Conservation (phyloP, 495 filamentous ascomycete species). For the Penicillium flavigenum region DNA sequence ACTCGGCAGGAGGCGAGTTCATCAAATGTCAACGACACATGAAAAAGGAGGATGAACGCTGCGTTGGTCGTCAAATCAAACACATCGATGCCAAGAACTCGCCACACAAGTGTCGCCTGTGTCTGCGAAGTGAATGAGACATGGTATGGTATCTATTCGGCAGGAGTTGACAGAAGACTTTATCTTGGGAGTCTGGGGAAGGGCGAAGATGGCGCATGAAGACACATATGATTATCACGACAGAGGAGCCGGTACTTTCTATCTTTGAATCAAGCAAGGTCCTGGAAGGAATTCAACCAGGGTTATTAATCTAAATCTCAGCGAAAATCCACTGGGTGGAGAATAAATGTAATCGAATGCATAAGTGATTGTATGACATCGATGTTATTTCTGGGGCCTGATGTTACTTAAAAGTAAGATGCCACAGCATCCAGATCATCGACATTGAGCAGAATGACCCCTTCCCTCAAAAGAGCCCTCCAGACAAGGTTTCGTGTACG, state of each 20-base stretch:
- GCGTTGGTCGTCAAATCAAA: slow-evolving; percentile 3
- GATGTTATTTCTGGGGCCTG: not conserved
- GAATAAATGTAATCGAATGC: not conserved
- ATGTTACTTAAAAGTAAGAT: slow-evolving; percentile 31
- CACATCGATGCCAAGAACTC: slow-evolving; percentile 21
- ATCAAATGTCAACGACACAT: slow-evolving; percentile 23
- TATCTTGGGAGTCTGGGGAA: not conserved
- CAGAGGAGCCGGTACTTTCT: not conserved
- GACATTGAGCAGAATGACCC: slow-evolving; percentile 71
- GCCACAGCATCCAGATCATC: slow-evolving; percentile 67
- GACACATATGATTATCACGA: not conserved
- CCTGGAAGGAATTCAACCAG: not conserved
- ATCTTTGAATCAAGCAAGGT: not conserved
- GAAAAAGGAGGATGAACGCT: slow-evolving; percentile 21
- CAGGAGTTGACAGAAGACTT: too few relatives aligned
- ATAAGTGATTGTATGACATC: not conserved
- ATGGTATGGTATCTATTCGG: not conserved
- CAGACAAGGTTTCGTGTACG: slow-evolving; percentile 67
- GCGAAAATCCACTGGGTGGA: not conserved
- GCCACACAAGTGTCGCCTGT: slow-evolving; percentile 25
- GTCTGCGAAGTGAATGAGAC: slow-evolving; percentile 14
- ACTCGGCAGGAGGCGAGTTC: slow-evolving; percentile 23
- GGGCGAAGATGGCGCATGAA: not conserved
- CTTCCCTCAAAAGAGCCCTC: slow-evolving; percentile 64
- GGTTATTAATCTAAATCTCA: not conserved